phyloP scores from a whole-genome alignment of 1,139 yeast genomes.

The Lodderomyces elongisporus region DNA sequence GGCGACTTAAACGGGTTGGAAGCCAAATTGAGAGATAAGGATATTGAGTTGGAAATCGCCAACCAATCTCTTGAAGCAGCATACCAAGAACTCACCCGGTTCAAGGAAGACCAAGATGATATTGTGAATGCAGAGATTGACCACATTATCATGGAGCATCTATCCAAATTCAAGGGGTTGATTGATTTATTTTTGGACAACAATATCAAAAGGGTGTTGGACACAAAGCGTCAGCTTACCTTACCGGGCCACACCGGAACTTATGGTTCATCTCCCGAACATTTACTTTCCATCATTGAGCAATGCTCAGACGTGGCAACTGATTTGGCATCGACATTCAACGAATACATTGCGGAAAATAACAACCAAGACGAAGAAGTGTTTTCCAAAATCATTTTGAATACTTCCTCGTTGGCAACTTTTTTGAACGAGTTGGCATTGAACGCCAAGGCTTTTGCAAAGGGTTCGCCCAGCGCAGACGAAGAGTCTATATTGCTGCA shows the following conservation, averaged over 20 bases:
- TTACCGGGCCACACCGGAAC: slow-evolving; percentile 78
- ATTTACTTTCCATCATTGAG: slow-evolving; percentile 65
- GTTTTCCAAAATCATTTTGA: slow-evolving; percentile 51
- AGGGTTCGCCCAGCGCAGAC: slow-evolving; percentile 48
- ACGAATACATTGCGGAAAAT: slow-evolving; percentile 74
- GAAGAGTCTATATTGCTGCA: slow-evolving; percentile 48
- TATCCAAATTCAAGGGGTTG: slow-evolving; percentile 49
- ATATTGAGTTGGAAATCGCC: slow-evolving; percentile 73
- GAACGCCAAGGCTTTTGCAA: slow-evolving; percentile 65
- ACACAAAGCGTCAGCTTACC: slow-evolving; percentile 64
- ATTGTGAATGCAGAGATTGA: slow-evolving; percentile 59
- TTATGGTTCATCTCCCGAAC: slow-evolving; percentile 71
- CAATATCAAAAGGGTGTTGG: slow-evolving; percentile 71
- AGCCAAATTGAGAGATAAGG: slow-evolving; percentile 56
- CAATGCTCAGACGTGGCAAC: slow-evolving; percentile 69
- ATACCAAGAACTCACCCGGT: slow-evolving; percentile 51
- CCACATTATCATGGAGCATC: slow-evolving; percentile 45
- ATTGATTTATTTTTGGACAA: slow-evolving; percentile 70
- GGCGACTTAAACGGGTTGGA: slow-evolving; percentile 32
- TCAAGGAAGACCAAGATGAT: slow-evolving; percentile 51
- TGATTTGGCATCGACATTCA: slow-evolving; percentile 77
- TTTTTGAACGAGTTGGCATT: slow-evolving; percentile 62
- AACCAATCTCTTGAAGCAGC: slow-evolving; percentile 80
- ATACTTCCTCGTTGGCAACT: slow-evolving; percentile 64
- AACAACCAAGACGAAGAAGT: slow-evolving; percentile 64